Percentiles rank a stretch among this genome's conserved stretches.
phyloP scores from a whole-genome alignment of 257 asterid genomes.

The Solanum sejunctum region DNA sequence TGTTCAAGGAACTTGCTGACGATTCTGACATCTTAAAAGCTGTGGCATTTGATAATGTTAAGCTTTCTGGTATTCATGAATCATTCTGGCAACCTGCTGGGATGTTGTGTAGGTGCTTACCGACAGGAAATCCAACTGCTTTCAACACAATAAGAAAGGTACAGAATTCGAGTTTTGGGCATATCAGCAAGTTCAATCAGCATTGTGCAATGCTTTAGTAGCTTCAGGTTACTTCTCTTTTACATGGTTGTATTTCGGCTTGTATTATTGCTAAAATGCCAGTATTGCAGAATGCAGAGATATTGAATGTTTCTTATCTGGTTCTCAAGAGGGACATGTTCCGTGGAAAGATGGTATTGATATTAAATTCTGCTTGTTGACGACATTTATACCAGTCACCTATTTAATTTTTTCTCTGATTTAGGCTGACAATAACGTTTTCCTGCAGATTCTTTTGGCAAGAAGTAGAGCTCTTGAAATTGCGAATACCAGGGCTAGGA shows the following conservation, averaged over 20 bases:
- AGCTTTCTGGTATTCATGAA: slow-evolving; percentile 3
- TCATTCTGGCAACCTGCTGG: slow-evolving; percentile 16
- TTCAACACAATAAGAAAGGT: not conserved
- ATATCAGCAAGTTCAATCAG: not conserved
- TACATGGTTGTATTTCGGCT: not conserved
- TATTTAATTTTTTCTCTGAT: not conserved
- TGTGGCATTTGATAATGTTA: slow-evolving; percentile 1
- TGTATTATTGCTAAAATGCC: not conserved
- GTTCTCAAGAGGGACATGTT: slow-evolving; percentile 7
- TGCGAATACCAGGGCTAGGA: slow-evolving; percentile 18
- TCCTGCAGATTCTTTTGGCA: slow-evolving; percentile 3
- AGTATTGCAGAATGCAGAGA: slow-evolving; percentile 12
- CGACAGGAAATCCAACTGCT: slow-evolving; percentile 4
- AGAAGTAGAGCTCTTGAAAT: slow-evolving; percentile 5
- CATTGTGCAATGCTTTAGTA: not conserved
- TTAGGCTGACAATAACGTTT: not conserved
- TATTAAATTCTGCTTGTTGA: not conserved
- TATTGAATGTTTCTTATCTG: slow-evolving; percentile 2
- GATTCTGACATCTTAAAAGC: slow-evolving; percentile 10
- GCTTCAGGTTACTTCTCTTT: not conserved
- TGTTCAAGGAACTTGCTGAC: slow-evolving; percentile 15
- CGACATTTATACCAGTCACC: not conserved
- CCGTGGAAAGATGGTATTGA: slow-evolving; percentile 4
- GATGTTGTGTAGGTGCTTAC: slow-evolving; percentile 12
- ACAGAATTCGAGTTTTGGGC: not conserved